Evolutionary conservation across 805 yeast genomes (phyloP), one percentile per base, ranked within the genome.

Genomic region (Suhomyces sp.): DNA sequence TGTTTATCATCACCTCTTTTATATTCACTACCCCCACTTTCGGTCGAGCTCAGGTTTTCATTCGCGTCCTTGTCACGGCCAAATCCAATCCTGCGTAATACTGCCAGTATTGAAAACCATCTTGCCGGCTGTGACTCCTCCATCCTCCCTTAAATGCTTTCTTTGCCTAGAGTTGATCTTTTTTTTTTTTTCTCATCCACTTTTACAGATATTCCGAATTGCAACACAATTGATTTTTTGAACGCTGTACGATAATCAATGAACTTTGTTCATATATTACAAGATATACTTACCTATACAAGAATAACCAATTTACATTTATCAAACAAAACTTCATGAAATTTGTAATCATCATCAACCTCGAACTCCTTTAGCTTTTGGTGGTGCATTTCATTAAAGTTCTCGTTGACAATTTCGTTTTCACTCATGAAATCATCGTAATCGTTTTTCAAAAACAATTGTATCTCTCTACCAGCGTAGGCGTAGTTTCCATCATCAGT

Each of bases 251-350:
- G 4, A 10, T 4, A 25, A 25, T 8, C 1, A 27, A 35, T 15
- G 12, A 35, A 37, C 7, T 19, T 37, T n/a, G 35, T 37, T 37
- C 15, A 19, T 43, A 41, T 41, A 25, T n/a, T 43, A 43, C 45
- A 24, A 24, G 33, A 29, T 41, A 21, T 41, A 15, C 25, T 40
- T 40, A 10, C 48, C 44, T 44, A 50, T 20, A 48, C 53, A 29
- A 57, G 53, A 43, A 75, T 73, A 50, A 70, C 73, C 49, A 75
- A 63, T 62, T 74, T 75, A 59, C 78, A 72, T 59, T 75, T 75
- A 51, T 75, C 79, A 59, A 67, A 70, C 58, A 75, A 64, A 19
- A 69, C 61, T 10, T 62, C 64, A 48, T 72, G 78, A 58, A 75
- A 75, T 55, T 67, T 69, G 17, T 59, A 67, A 53, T 75, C 78